A percentile compares a stretch with the other conserved stretches of the same genome.
Evolutionary conservation across 768 basidiomycete species (phyloP).

Genomic region (Ramaria rubella): DNA sequence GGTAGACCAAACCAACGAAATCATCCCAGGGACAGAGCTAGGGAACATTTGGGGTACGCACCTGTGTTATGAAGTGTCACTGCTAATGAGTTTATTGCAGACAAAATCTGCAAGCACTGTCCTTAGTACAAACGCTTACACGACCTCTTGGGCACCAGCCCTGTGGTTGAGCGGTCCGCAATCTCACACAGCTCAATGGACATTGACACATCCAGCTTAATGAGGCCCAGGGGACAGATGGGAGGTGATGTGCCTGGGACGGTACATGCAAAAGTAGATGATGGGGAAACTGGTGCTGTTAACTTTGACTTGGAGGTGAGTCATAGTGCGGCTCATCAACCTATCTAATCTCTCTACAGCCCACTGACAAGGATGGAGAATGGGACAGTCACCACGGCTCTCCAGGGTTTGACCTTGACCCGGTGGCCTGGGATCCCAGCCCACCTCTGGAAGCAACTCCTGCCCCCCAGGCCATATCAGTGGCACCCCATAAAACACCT

Average conservation of each 20-base stretch:
- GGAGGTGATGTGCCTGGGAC: too few relatives aligned
- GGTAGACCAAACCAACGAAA: neutral
- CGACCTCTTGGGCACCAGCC: conserved; percentile 17
- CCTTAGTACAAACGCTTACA: too few relatives aligned
- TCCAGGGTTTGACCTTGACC: neutral
- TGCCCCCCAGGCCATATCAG: too few relatives aligned
- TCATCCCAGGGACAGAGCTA: conserved; percentile 3
- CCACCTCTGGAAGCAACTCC: too few relatives aligned
- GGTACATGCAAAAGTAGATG: too few relatives aligned
- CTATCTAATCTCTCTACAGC: too few relatives aligned
- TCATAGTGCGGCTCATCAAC: too few relatives aligned
- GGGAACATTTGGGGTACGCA: conserved; percentile 12
- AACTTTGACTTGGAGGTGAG: too few relatives aligned
- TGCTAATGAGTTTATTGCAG: neutral
- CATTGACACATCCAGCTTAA: conserved; percentile 11
- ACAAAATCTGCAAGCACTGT: conserved; percentile 16
- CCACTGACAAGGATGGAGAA: too few relatives aligned
- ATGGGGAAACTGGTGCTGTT: too few relatives aligned
- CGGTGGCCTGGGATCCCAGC: neutral
- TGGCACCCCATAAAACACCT: neutral
- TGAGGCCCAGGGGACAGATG: too few relatives aligned
- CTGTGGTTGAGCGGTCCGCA: conserved; percentile 15
- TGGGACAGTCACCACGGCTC: neutral
- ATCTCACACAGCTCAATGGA: conserved; percentile 18
- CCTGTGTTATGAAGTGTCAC: neutral